Percentiles rank a stretch among this genome's conserved stretches.
These are phyloP conservation scores for Chenopodium album DNA, from an alignment of 148 eudicot genomes.

Conservation along the genomic window DNA sequence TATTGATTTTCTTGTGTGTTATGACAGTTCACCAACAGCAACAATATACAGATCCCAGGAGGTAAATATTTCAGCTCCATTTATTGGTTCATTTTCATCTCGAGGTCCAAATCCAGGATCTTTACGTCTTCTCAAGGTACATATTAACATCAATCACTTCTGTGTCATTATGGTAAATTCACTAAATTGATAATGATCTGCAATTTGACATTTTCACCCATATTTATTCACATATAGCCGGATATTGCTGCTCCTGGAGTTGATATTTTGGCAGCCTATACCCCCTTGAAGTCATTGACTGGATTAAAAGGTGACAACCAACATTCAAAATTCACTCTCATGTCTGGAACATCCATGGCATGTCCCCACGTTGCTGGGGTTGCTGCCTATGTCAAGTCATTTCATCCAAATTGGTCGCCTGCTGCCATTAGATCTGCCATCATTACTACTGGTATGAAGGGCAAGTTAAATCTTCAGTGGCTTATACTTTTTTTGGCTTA, in stretches of 20 bases:
- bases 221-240: slow-evolving; percentile 47
- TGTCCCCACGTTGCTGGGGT: slow-evolving; percentile 84
- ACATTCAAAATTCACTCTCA: slow-evolving; percentile 64
- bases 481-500: neutral
- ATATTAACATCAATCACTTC: neutral
- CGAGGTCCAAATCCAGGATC: slow-evolving; percentile 86
- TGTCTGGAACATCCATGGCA: slow-evolving; percentile 97
- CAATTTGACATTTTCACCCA: neutral
- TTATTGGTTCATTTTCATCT: slow-evolving; percentile 75
- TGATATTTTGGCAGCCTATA: slow-evolving; percentile 84
- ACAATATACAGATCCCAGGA: slow-evolving; percentile 57
- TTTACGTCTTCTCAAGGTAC: slow-evolving; percentile 72
- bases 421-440: slow-evolving; percentile 81
- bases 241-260: slow-evolving; percentile 92
- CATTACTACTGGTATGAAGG: slow-evolving; percentile 60
- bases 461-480: neutral
- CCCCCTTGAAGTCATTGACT: slow-evolving; percentile 67
- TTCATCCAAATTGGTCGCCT: slow-evolving; percentile 80
- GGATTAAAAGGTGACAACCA: slow-evolving; percentile 71
- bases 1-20: slow-evolving; percentile 13
- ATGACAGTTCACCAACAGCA: slow-evolving; percentile 62
- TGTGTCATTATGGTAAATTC: neutral
- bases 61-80: slow-evolving; percentile 60
- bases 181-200: neutral
- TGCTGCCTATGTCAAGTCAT: slow-evolving; percentile 86